phyloP scores from a whole-genome alignment of 805 yeast species.

The Suhomyces kilbournensis region DNA sequence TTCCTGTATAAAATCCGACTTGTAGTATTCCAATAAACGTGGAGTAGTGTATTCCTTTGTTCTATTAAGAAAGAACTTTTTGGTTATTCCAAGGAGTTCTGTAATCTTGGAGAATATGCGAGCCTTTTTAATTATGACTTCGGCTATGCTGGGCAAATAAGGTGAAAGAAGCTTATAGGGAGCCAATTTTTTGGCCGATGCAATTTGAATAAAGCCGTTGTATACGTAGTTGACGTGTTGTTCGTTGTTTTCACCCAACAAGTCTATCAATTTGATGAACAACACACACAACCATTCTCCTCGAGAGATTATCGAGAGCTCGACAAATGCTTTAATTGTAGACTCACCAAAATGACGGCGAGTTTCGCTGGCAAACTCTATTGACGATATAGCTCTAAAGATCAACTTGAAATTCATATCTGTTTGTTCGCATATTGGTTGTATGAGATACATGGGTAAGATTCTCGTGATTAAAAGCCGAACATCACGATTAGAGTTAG shows the following conservation, averaged over 20 bases:
- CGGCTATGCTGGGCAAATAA: constrained; percentile 68
- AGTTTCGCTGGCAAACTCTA: constrained; percentile 30
- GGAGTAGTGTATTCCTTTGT: constrained; percentile 79
- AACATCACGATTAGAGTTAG: constrained; percentile 49
- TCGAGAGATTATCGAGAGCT: constrained; percentile 55
- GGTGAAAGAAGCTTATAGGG: constrained; percentile 82
- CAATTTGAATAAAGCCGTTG: constrained; percentile 57
- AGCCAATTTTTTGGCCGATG: constrained; percentile 54
- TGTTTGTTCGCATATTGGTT: constrained; percentile 33
- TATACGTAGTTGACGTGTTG: constrained; percentile 69
- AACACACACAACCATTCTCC: constrained; percentile 70
- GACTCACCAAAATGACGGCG: constrained; percentile 53
- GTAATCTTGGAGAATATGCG: constrained; percentile 58
- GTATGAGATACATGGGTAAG: constrained; percentile 50
- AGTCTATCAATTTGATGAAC: constrained; percentile 61
- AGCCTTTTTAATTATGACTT: constrained; percentile 59
- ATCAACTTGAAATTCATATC: constrained; percentile 44
- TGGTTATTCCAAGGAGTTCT: constrained; percentile 61
- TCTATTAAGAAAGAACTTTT: constrained; percentile 58
- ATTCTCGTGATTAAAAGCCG: constrained; percentile 52
- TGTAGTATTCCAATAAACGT: constrained; percentile 62
- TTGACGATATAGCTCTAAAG: constrained; percentile 39
- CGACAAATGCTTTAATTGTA: constrained; percentile 58
- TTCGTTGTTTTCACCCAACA: constrained; percentile 61
- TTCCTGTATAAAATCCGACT: constrained; percentile 58